Percentiles rank a stretch among this genome's conserved stretches.
Evolutionary conservation across 2,329 filamentous ascomycete genomes (phyloP).

Genomic region (Arthrobotrys sphaeroides): DNA sequence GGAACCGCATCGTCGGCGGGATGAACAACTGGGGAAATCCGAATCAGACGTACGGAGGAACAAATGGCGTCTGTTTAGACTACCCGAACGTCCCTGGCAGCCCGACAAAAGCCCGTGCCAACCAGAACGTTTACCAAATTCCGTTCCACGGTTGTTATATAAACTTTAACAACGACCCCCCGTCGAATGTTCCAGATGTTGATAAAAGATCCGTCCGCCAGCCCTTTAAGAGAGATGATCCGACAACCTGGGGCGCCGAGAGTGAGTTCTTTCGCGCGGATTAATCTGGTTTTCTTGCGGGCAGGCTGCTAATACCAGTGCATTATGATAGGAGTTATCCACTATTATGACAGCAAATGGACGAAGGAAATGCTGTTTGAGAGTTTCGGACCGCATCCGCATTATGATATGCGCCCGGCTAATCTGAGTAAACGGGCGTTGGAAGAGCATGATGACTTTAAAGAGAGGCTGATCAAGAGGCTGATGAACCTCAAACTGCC

Average conservation of each 20-base stretch:
- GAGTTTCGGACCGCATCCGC: slow-evolving; percentile 3
- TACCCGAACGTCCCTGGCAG: background rate
- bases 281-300: background rate
- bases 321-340: slow-evolving; percentile 5
- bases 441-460: slow-evolving; percentile 4
- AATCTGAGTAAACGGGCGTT: slow-evolving; percentile 4
- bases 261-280: background rate
- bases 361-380: slow-evolving; percentile 21
- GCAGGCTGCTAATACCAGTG: background rate
- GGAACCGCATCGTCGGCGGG: slow-evolving; percentile 1
- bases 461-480: background rate
- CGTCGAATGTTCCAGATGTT: background rate
- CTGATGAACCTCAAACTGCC: slow-evolving; percentile 5
- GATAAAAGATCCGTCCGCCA: background rate
- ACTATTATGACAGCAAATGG: background rate
- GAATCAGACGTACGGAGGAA: slow-evolving; percentile 2
- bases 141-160: slow-evolving; percentile 13
- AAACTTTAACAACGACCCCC: slow-evolving; percentile 3
- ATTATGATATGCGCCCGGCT: slow-evolving; percentile 3
- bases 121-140: slow-evolving; percentile 10
- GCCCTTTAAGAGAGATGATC: slow-evolving; percentile 9
- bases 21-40: slow-evolving; percentile 29
- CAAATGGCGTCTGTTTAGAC: slow-evolving; percentile 26
- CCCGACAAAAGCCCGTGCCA: background rate
- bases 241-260: slow-evolving; percentile 8